A percentile compares a stretch with the other conserved stretches of the same genome.
These are phyloP conservation scores for Naegleria fowleri DNA, from an alignment of 208 protist species.

Conservation along the genomic window DNA sequence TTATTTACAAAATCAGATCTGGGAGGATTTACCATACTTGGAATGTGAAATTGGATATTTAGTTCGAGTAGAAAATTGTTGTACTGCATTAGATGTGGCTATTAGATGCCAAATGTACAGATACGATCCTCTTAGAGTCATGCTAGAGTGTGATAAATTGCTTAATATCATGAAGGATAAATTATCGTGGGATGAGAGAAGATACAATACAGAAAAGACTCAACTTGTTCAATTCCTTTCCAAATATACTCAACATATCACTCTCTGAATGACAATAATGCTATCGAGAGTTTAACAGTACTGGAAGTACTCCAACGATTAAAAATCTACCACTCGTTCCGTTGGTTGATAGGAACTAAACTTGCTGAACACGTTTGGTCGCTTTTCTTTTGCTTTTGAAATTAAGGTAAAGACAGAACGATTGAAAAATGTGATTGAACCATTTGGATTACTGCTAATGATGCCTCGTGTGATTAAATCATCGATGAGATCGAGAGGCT, in stretches of 20 bases:
- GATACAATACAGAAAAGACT: background rate
- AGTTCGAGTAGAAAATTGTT: background rate
- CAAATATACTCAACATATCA: background rate
- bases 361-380: background rate
- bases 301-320: no score
- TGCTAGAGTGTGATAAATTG: background rate
- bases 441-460: background rate
- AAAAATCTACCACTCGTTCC: background rate
- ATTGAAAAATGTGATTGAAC: background rate
- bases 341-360: background rate
- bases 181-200: background rate
- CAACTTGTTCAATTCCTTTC: background rate
- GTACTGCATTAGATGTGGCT: background rate
- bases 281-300: no score
- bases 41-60: background rate
- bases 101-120: constrained; percentile 7
- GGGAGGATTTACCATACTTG: background rate
- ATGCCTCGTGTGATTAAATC: background rate
- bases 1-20: background rate
- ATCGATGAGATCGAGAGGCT: background rate
- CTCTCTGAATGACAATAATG: no score
- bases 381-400: background rate
- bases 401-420: background rate
- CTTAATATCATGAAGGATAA: background rate
- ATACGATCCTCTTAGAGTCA: background rate